phyloP scores from a whole-genome alignment of 352 stramenopile species.

The Pythium brassicae region DNA sequence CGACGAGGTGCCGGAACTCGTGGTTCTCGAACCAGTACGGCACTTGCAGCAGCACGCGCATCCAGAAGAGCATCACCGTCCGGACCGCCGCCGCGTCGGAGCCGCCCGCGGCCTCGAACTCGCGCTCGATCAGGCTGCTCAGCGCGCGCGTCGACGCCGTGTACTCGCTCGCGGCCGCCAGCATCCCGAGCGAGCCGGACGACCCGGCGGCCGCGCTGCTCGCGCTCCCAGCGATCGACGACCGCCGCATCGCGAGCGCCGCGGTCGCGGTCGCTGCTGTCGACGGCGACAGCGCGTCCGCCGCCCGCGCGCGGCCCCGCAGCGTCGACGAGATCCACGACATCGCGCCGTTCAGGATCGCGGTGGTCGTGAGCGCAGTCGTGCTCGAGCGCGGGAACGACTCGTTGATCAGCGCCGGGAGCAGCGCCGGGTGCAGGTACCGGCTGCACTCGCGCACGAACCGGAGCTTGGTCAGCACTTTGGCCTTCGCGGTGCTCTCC shows the following conservation, averaged over 20 bases:
- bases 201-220: conserved; percentile 20
- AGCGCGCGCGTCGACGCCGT: conserved; percentile 48
- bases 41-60: conserved; percentile 57
- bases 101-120: conserved; percentile 51
- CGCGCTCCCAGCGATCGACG: conserved; percentile 34
- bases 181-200: conserved; percentile 38
- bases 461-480: conserved; percentile 60
- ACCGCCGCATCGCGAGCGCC: conserved; percentile 43
- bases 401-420: conserved; percentile 64
- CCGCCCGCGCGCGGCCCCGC: conserved; percentile 26
- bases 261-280: conserved; percentile 28
- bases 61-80: conserved; percentile 53
- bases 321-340: conserved; percentile 59
- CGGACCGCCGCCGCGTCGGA: conserved; percentile 25
- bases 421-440: conserved; percentile 54
- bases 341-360: conserved; percentile 52
- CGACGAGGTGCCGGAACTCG: conserved; percentile 57
- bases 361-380: conserved; percentile 43
- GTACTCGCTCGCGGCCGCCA: conserved; percentile 41
- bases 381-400: conserved; percentile 43
- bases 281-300: conserved; percentile 24
- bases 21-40: conserved; percentile 79
- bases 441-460: conserved; percentile 76
- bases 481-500: conserved; percentile 62
- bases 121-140: conserved; percentile 47